Conservation (phyloP, 2,329 filamentous ascomycete species). For the Colletotrichum eremochloae region DNA sequence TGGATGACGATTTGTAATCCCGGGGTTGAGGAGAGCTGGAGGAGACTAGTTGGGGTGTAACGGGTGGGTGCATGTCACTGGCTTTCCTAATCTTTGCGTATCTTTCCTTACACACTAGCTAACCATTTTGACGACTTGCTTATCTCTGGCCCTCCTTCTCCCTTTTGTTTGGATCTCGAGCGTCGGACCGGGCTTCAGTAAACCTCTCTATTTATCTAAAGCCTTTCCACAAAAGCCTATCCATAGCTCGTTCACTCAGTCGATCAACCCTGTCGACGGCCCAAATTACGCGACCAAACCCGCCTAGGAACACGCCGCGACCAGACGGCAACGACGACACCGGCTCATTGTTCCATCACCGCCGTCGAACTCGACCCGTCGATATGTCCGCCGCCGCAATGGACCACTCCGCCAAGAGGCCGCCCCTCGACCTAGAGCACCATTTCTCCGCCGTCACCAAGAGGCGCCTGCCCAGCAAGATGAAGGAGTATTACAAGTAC, state of each 20-base stretch:
- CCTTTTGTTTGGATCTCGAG: neutral
- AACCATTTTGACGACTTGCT: neutral
- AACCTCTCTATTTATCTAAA: neutral
- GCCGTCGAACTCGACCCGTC: neutral
- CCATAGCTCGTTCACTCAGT: neutral
- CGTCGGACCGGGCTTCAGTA: neutral
- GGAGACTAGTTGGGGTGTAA: neutral
- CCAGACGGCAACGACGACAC: neutral
- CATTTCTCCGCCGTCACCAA: conserved; percentile 80
- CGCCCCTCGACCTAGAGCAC: conserved; percentile 82
- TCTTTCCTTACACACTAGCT: neutral
- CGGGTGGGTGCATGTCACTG: neutral
- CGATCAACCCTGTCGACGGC: neutral
- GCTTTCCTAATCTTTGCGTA: neutral
- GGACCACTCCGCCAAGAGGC: conserved; percentile 31
- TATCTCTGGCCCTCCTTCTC: neutral
- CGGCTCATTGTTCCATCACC: neutral
- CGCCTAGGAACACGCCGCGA: neutral
- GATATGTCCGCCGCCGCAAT: conserved; percentile 24
- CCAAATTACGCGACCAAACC: neutral
- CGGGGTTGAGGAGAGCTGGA: conserved; percentile 7
- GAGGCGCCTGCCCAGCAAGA: conserved; percentile 71
- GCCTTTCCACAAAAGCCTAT: neutral
- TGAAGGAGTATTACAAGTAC: conserved; percentile 91
- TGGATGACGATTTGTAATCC: conserved; percentile 42